Base-by-base conservation (phyloP, 1,284 basidiomycete species). In the Apiotrichum sp. region DNA sequence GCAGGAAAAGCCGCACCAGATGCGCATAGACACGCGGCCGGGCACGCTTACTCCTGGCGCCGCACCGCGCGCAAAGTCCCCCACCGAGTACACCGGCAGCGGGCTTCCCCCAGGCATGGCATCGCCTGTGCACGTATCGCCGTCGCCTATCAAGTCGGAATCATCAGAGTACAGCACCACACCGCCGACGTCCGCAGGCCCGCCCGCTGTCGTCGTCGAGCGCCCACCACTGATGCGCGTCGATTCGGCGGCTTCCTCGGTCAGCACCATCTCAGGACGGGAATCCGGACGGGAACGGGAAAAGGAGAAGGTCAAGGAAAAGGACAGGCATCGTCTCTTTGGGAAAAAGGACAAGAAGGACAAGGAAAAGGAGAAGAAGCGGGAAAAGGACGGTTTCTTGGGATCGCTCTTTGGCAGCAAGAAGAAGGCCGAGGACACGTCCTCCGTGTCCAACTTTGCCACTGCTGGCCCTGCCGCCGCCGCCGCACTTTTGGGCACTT, bases 331-430 rank as follows among this genome's bases (percentile, higher is more conserved):
- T 34, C 64, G 66, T 3, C 63, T 73, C 55, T 73, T 72, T 38
- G 78, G 81, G n/a, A 87, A 87, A 71, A 88, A 86, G 83, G 85
- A 84, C 42, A 62, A 64, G 39, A 66, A 71, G 52, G 67, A 83
- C 56, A 87, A 87, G 70, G 86, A 87, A 51, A 89, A 88, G 76
- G 86, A 87, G 32, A 81, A 83, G 50, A 82, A 84, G 65, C 79
- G 79, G 63, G 83, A 86, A 65, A 84, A 82, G 69, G 86, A 87
- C 33, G 81, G 89, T 0, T 93, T 95, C 79, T 89, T 95, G 63
- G 89, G 89, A 3, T 88, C 88, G 14, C 78, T 96, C 5, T 95
- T 95, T 71, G 85, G 87, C 52, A 86, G 85, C 78, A 93, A 89
- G 81, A 83, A 83, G 76, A 86, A 86, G 70, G 83, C 86, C 51